Evolutionary conservation across 2,329 filamentous ascomycete species (phyloP).

Genomic region (Penicillium concentricum): DNA sequence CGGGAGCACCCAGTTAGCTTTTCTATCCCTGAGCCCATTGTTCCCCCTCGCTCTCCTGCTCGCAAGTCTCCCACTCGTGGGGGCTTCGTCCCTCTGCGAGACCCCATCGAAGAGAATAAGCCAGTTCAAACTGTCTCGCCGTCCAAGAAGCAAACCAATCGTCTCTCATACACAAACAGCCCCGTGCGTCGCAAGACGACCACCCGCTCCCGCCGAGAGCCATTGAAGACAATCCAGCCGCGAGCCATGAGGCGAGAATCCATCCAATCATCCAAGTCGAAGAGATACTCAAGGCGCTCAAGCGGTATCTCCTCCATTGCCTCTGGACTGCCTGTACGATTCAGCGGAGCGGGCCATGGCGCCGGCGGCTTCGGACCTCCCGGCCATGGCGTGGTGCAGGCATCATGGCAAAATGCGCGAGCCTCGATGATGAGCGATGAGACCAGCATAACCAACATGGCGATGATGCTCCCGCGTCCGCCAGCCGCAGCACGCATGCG

Average conservation of each 20-base stretch:
- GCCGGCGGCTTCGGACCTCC: slow-evolving; percentile 40
- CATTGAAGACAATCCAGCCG: slow-evolving; percentile 37
- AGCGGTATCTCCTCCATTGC: slow-evolving; percentile 40
- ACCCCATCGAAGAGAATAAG: slow-evolving; percentile 22
- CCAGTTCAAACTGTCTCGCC: slow-evolving; percentile 16
- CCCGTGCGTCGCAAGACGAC: slow-evolving; percentile 30
- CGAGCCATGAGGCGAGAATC: slow-evolving; percentile 39
- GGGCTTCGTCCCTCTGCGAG: slow-evolving; percentile 27
- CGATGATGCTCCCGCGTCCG: slow-evolving; percentile 38
- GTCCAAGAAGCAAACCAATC: slow-evolving; percentile 27
- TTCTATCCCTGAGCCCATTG: slow-evolving; percentile 23
- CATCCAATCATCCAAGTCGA: slow-evolving; percentile 36
- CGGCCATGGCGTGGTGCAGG: slow-evolving; percentile 34
- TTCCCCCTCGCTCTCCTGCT: slow-evolving; percentile 29
- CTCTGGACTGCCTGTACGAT: slow-evolving; percentile 39
- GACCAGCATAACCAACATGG: slow-evolving; percentile 34
- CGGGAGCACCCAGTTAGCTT: slow-evolving; percentile 16
- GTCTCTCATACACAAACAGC: slow-evolving; percentile 31
- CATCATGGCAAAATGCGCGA: slow-evolving; percentile 41
- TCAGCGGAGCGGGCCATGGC: slow-evolving; percentile 45
- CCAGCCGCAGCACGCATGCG: slow-evolving; percentile 27
- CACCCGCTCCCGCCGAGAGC: slow-evolving; percentile 35
- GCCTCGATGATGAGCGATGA: slow-evolving; percentile 38
- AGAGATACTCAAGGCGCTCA: slow-evolving; percentile 37
- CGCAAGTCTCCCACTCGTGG: slow-evolving; percentile 32